phyloP scores from a whole-genome alignment of 345 rosid genomes.

The Moricandia arvensis region DNA sequence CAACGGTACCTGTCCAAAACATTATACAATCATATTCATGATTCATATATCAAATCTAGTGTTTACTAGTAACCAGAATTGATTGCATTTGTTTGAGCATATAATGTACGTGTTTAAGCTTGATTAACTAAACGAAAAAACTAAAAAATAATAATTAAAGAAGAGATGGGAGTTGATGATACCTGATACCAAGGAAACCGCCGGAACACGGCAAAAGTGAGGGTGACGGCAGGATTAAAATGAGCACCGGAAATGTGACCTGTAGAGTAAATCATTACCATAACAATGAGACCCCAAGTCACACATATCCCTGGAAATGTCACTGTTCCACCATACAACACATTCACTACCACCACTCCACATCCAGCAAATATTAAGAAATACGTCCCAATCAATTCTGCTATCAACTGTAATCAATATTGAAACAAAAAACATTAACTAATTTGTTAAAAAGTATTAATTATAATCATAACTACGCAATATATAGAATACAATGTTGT shows the following conservation, averaged over 20 bases:
- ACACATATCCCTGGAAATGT: conserved; percentile 68
- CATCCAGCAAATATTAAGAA: conserved; percentile 78
- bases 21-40: neutral
- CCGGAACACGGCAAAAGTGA: conserved; percentile 55
- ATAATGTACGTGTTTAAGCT: neutral
- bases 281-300: conserved; percentile 69
- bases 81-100: neutral
- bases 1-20: conserved; percentile 46
- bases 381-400: conserved; percentile 68
- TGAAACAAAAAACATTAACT: neutral
- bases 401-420: conserved; percentile 46
- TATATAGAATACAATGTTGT: neutral
- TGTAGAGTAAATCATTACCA: conserved; percentile 67
- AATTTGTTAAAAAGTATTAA: neutral
- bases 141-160: neutral
- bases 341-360: conserved; percentile 62
- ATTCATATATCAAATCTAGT: neutral
- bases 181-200: conserved; percentile 57
- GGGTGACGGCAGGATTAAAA: conserved; percentile 75
- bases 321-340: conserved; percentile 47
- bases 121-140: neutral
- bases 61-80: neutral
- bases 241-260: conserved; percentile 89
- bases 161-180: neutral
- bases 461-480: neutral